Conservation (phyloP, 257 asterid genomes). For the Capsicum pubescens region DNA sequence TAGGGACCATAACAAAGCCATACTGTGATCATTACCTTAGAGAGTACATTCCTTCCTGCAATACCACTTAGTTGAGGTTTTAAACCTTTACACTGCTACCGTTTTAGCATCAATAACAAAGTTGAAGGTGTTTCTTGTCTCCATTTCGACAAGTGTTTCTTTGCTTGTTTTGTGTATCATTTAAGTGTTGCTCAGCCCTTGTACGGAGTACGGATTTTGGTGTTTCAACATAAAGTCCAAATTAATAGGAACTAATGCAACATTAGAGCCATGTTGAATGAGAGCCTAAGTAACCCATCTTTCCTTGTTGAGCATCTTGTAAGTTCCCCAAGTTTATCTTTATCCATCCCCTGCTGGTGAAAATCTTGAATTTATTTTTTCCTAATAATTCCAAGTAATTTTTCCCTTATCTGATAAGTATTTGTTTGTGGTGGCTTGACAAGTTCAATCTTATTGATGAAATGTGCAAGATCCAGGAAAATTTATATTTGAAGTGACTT, state of each 20-base stretch:
- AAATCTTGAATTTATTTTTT: slow-evolving; percentile 22
- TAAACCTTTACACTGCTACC: neutral
- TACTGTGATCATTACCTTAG: neutral
- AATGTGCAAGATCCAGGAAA: neutral
- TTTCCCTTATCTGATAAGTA: neutral
- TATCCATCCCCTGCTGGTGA: slow-evolving; percentile 3
- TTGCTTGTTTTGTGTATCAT: neutral
- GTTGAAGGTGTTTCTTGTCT: slow-evolving; percentile 23
- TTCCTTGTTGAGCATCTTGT: slow-evolving; percentile 6
- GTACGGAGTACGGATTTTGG: neutral
- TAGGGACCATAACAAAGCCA: too few relatives aligned
- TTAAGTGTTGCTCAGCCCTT: neutral
- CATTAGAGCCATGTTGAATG: neutral
- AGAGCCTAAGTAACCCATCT: neutral
- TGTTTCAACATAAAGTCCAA: neutral
- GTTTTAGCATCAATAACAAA: neutral
- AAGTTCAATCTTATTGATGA: neutral
- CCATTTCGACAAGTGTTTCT: slow-evolving; percentile 10
- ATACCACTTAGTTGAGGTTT: neutral
- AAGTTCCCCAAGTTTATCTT: neutral
- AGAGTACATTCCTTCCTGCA: neutral
- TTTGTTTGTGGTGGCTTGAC: neutral
- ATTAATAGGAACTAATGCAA: neutral
- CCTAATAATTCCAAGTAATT: neutral
- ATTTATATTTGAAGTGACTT: neutral